A percentile compares a stretch with the other conserved stretches of the same genome.
Evolutionary conservation across 495 filamentous ascomycete species (phyloP).

Genomic region (Penicillium flavigenum): DNA sequence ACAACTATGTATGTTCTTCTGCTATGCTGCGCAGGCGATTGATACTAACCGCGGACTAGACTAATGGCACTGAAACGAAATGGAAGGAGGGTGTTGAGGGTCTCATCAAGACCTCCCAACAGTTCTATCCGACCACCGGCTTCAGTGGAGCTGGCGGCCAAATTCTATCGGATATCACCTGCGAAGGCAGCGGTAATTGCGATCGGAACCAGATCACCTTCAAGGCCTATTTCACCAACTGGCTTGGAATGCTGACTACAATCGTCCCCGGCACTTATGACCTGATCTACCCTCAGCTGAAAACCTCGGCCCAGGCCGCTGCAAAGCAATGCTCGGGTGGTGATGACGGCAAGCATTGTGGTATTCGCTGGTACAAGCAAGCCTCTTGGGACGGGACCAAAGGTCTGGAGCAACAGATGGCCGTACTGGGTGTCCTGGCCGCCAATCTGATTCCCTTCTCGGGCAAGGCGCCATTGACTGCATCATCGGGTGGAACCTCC

Average conservation of each 20-base stretch:
- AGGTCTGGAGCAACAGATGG: slow-evolving; percentile 60
- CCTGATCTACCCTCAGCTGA: slow-evolving; percentile 56
- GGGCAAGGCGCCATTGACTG: slow-evolving; percentile 52
- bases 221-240: slow-evolving; percentile 72
- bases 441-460: slow-evolving; percentile 50
- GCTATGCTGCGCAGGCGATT: neutral
- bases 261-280: slow-evolving; percentile 63
- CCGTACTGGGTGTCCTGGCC: slow-evolving; percentile 56
- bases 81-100: slow-evolving; percentile 61
- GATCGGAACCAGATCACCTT: slow-evolving; percentile 70
- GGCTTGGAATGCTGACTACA: slow-evolving; percentile 64
- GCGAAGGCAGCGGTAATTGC: slow-evolving; percentile 64
- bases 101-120: slow-evolving; percentile 47
- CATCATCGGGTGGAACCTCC: slow-evolving; percentile 63
- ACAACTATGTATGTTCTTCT: slow-evolving; percentile 56
- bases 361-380: slow-evolving; percentile 50
- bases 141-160: slow-evolving; percentile 44
- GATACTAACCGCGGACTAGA: slow-evolving; percentile 33
- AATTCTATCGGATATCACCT: slow-evolving; percentile 67
- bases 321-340: slow-evolving; percentile 58
- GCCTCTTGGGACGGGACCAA: slow-evolving; percentile 46
- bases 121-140: slow-evolving; percentile 54
- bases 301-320: slow-evolving; percentile 57
- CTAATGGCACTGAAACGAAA: slow-evolving; percentile 35
- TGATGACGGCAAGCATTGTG: slow-evolving; percentile 49